Evolutionary conservation across 768 basidiomycete species (phyloP), one percentile per base, ranked within the genome.

Genomic region (Kwoniella sp.): DNA sequence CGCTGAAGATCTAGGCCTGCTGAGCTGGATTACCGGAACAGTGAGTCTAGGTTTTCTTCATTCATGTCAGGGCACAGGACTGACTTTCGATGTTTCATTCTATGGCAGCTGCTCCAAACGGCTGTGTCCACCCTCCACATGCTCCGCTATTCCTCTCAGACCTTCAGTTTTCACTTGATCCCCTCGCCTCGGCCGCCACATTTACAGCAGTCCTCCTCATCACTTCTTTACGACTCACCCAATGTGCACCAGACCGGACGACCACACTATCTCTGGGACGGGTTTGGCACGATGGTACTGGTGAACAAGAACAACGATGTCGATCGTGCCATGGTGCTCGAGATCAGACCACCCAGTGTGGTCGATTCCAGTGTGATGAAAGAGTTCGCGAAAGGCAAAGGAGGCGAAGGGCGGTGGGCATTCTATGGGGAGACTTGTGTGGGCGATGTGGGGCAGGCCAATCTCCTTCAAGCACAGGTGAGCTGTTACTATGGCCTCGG

Each of bases 381-480:
- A 29, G 74, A 74, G 28, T 81, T 81, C 62, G 70, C 67, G 1
- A 70, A 66, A 61, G 63, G 55, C 11, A 55, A 62, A 20, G 71
- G 66, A 17, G 41, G 30, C 7, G 66, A 68, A 23, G 72, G 69
- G 9, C 75, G 76, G 76, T 72, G 72, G 69, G 66, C 66, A 52
- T 58, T 75, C 12, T 68, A 73, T n/a, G 61, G 60, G 9, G 75
- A 78, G 23, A 55, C 66, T 8, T 72, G 62, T 60, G 61, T 70
- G n/a, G 73, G 76, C 12, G 74, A 74, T 61, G 72, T 69, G n/a
- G 76, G 75, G 4, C 79, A 79, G 66, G 76, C 76, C 11, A 79
- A 77, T 63, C 54, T 81, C 20, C 68, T 81, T 1, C 79, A 81
- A 60, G 68, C 74, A 17, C 74, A 79, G 59, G 75, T 77, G 38